Evolutionary conservation across 805 yeast species (phyloP).

Genomic region (Monosporozyma servazzii): DNA sequence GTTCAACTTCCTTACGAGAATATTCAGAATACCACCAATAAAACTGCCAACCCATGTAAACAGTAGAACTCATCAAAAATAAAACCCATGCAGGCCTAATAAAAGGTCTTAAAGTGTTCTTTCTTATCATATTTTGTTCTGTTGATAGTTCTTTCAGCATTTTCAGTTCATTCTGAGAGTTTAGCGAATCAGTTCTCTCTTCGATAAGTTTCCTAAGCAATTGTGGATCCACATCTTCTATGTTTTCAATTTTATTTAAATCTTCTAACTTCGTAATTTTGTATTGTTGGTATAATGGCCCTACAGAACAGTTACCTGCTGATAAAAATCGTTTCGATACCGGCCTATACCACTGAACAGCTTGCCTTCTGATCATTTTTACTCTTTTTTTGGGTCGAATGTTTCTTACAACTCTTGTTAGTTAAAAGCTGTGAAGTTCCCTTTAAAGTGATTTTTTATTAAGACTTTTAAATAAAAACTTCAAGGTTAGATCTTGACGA

Average conservation of each 20-base stretch:
- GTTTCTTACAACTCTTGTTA: not conserved
- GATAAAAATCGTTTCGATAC: not conserved
- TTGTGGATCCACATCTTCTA: conserved; percentile 29
- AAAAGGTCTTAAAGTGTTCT: conserved; percentile 15
- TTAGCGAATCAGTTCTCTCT: conserved; percentile 24
- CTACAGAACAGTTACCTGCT: not conserved
- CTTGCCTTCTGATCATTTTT: not conserved
- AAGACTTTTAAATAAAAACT: not conserved
- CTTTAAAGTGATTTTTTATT: not conserved
- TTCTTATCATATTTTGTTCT: conserved; percentile 13
- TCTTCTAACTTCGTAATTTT: conserved; percentile 24
- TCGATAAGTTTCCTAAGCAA: conserved; percentile 23
- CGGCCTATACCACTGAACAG: not conserved
- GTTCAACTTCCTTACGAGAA: conserved; percentile 20
- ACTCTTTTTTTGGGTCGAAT: not conserved
- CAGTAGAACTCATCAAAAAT: conserved; percentile 25
- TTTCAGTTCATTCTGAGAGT: conserved; percentile 22
- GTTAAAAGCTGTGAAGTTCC: not conserved
- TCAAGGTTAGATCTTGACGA: not conserved
- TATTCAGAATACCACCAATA: conserved; percentile 27
- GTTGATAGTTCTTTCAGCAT: conserved; percentile 17
- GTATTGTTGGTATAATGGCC: not conserved
- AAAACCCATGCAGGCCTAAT: conserved; percentile 26
- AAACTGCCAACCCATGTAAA: conserved; percentile 21
- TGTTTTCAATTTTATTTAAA: conserved; percentile 21